Percentiles rank a stretch among this genome's conserved stretches.
phyloP scores from a whole-genome alignment of 2,329 filamentous ascomycete species.

The Colletotrichum sublineola region DNA sequence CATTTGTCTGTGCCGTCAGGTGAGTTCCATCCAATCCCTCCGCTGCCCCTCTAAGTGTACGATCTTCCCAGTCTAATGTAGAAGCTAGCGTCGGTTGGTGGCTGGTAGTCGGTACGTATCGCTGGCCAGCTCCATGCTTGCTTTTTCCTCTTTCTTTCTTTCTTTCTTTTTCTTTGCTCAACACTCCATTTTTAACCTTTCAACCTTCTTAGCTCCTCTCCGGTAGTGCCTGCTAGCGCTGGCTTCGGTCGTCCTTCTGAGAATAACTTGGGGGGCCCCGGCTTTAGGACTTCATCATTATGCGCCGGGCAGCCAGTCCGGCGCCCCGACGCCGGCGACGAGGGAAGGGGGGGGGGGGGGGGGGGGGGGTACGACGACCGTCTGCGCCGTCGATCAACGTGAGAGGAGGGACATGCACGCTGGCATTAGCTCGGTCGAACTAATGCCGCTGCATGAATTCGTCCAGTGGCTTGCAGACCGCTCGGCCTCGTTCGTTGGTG shows the following conservation, averaged over 20 bases:
- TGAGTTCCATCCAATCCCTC: background rate
- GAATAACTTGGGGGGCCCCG: background rate
- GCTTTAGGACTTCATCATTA: background rate
- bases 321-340: background rate
- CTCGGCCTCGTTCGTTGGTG: slow-evolving; percentile 40
- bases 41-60: background rate
- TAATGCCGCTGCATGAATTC: slow-evolving; percentile 34
- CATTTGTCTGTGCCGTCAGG: slow-evolving; percentile 13
- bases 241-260: slow-evolving; percentile 16
- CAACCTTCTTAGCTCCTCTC: slow-evolving; percentile 17
- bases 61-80: background rate
- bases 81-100: slow-evolving; percentile 16
- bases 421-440: slow-evolving; percentile 24
- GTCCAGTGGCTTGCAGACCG: slow-evolving; percentile 33
- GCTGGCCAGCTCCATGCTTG: slow-evolving; percentile 14
- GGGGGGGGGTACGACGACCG: background rate
- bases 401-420: slow-evolving; percentile 4
- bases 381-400: slow-evolving; percentile 11
- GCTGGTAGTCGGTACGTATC: slow-evolving; percentile 26
- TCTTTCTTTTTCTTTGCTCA: background rate
- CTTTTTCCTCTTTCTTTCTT: background rate
- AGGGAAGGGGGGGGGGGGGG: no score
- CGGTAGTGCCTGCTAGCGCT: slow-evolving; percentile 29
- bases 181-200: slow-evolving; percentile 23
- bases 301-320: background rate